These are phyloP conservation scores for Nepenthes alata DNA, from an alignment of 179 eudicot genomes.

Conservation along the genomic window DNA sequence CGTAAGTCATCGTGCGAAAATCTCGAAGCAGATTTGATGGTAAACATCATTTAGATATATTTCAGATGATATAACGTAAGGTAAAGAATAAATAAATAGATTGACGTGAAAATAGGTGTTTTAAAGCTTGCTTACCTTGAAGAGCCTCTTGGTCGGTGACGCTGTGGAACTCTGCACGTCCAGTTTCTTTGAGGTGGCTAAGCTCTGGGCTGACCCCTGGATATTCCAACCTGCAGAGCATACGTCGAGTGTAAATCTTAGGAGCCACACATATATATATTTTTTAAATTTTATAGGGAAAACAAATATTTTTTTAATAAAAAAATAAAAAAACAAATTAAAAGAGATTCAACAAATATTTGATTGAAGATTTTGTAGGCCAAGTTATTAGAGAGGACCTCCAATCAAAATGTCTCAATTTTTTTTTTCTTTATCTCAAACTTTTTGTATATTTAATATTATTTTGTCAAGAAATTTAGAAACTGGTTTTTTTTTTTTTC, in stretches of 20 bases:
- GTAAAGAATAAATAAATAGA: neutral
- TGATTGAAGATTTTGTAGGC: too few relatives aligned
- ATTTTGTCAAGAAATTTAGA: too few relatives aligned
- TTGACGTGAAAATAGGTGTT: too few relatives aligned
- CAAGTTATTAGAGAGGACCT: too few relatives aligned
- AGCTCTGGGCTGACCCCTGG: constrained; percentile 77
- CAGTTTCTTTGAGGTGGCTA: constrained; percentile 53
- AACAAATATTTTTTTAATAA: neutral
- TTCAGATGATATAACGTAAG: neutral
- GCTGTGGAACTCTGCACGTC: constrained; percentile 44
- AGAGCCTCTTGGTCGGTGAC: constrained; percentile 60
- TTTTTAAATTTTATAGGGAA: neutral
- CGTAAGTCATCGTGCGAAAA: neutral
- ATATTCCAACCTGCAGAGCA: constrained; percentile 40
- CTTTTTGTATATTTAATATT: too few relatives aligned
- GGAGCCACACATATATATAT: neutral
- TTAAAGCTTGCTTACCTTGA: constrained; percentile 24
- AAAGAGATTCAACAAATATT: neutral
- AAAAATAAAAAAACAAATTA: neutral
- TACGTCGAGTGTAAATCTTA: neutral
- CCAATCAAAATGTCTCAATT: too few relatives aligned
- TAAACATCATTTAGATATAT: neutral
- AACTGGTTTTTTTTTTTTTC: too few relatives aligned
- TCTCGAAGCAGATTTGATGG: neutral
- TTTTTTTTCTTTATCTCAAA: too few relatives aligned